Evolutionary conservation across 768 basidiomycete species (phyloP).

Genomic region (Leccinum broughii): DNA sequence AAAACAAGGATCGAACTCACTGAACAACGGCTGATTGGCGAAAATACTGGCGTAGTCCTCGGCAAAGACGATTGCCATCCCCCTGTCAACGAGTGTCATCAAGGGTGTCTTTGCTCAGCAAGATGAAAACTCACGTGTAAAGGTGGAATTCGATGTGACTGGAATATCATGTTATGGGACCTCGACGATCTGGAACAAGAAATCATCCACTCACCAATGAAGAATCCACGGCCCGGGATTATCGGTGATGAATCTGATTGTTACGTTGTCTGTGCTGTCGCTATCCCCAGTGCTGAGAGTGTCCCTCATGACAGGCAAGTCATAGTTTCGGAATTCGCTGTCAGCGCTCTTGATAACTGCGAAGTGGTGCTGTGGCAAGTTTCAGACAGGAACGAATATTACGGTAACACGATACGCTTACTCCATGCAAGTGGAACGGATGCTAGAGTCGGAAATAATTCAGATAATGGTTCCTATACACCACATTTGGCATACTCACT

Average conservation of each 20-base stretch:
- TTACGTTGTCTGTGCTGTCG: slow-evolving; percentile 40
- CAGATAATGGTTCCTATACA: not conserved
- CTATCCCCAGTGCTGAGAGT: slow-evolving; percentile 39
- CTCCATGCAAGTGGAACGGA: slow-evolving; percentile 25
- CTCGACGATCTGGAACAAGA: not conserved
- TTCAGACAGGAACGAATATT: not conserved
- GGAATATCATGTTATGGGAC: not conserved
- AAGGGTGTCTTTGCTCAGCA: not conserved
- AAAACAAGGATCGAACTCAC: slow-evolving; percentile 1
- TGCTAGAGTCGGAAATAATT: slow-evolving; percentile 10
- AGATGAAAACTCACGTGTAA: slow-evolving; percentile 12
- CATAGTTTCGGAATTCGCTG: slow-evolving; percentile 36
- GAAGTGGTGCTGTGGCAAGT: slow-evolving; percentile 39
- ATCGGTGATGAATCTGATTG: slow-evolving; percentile 63
- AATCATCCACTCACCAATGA: slow-evolving; percentile 31
- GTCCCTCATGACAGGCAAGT: slow-evolving; percentile 55
- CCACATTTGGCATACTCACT: slow-evolving; percentile 24
- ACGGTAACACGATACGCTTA: slow-evolving; percentile 3
- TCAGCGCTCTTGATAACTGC: slow-evolving; percentile 44
- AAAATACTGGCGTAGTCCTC: slow-evolving; percentile 12
- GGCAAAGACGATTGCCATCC: slow-evolving; percentile 17
- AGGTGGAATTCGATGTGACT: slow-evolving; percentile 43
- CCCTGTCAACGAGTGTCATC: not conserved
- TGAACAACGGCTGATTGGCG: not conserved
- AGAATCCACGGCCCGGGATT: slow-evolving; percentile 66